These are phyloP conservation scores for Clathrospora elynae DNA, from an alignment of 2,329 filamentous ascomycete genomes.

Conservation along the genomic window DNA sequence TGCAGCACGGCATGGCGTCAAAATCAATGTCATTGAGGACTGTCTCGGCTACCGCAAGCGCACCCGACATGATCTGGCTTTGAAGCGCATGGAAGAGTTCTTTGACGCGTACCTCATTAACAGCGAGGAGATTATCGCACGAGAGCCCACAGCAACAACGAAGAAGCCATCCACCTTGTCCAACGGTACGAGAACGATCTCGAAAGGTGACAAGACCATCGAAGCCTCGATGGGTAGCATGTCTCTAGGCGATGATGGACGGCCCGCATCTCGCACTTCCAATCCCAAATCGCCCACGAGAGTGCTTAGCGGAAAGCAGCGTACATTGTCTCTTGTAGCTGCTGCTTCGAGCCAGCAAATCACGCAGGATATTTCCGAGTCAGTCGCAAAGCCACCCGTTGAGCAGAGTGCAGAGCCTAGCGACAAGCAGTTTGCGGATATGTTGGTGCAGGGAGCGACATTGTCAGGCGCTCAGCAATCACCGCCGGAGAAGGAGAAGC, in stretches of 20 bases:
- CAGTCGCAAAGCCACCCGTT: neutral
- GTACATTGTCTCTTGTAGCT: slow-evolving; percentile 30
- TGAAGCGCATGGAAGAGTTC: slow-evolving; percentile 72
- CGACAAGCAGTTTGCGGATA: slow-evolving; percentile 41
- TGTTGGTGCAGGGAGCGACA: no score
- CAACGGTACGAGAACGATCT: slow-evolving; percentile 12
- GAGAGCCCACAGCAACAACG: slow-evolving; percentile 16
- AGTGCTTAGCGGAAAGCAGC: slow-evolving; percentile 27
- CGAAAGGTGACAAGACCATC: slow-evolving; percentile 26
- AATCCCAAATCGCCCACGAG: slow-evolving; percentile 22
- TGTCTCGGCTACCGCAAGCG: slow-evolving; percentile 81
- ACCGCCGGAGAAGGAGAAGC: slow-evolving; percentile 19
- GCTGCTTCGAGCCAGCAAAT: slow-evolving; percentile 27
- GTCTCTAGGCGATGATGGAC: slow-evolving; percentile 22
- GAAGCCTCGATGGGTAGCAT: slow-evolving; percentile 32
- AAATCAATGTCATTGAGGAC: slow-evolving; percentile 85
- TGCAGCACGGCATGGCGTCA: slow-evolving; percentile 82
- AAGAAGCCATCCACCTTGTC: slow-evolving; percentile 13
- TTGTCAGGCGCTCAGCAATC: slow-evolving; percentile 32
- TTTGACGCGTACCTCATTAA: slow-evolving; percentile 72
- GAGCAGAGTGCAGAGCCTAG: slow-evolving; percentile 16
- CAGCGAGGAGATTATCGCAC: slow-evolving; percentile 63
- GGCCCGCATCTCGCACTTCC: slow-evolving; percentile 10
- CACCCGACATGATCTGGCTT: slow-evolving; percentile 70
- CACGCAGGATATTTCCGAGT: slow-evolving; percentile 14